These are phyloP conservation scores for Guyanaporus albipodus DNA, from an alignment of 768 basidiomycete species.

Conservation along the genomic window DNA sequence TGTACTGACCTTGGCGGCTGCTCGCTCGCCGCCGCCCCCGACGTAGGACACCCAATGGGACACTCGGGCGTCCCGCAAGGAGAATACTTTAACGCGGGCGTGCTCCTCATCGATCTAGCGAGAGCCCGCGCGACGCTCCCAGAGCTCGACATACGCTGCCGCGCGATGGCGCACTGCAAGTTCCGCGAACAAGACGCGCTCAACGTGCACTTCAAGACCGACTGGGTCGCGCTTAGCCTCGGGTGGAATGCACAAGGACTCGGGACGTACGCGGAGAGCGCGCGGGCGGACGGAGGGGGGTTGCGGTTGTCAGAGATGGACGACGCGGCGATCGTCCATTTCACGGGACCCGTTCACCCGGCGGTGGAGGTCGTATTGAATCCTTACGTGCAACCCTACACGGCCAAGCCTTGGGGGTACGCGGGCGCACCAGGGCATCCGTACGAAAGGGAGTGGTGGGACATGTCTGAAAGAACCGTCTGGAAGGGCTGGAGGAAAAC, in stretches of 20 bases:
- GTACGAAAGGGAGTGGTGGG: slow-evolving; percentile 47
- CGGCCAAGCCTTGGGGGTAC: slow-evolving; percentile 58
- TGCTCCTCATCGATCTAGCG: slow-evolving; percentile 48
- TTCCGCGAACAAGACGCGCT: slow-evolving; percentile 51
- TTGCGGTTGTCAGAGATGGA: slow-evolving; percentile 35
- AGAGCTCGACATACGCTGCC: slow-evolving; percentile 27
- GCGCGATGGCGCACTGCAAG: slow-evolving; percentile 26
- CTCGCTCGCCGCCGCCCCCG: slow-evolving; percentile 42
- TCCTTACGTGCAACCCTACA: slow-evolving; percentile 49
- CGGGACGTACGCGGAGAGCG: slow-evolving; percentile 45
- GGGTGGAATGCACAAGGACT: slow-evolving; percentile 57
- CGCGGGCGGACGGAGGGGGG: slow-evolving; percentile 33
- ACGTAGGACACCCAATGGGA: slow-evolving; percentile 50
- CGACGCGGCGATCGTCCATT: slow-evolving; percentile 49
- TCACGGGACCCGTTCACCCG: slow-evolving; percentile 55
- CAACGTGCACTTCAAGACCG: slow-evolving; percentile 41
- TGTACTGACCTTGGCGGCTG: slow-evolving; percentile 39
- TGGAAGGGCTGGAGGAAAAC: slow-evolving; percentile 39
- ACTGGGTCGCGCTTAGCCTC: slow-evolving; percentile 41
- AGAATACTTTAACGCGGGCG: slow-evolving; percentile 55
- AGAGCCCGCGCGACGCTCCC: slow-evolving; percentile 28
- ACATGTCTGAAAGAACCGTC: slow-evolving; percentile 35
- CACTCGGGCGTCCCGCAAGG: slow-evolving; percentile 32
- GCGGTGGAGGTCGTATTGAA: slow-evolving; percentile 42
- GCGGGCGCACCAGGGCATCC: slow-evolving; percentile 50